Percentiles rank a stretch among this genome's conserved stretches.
These are phyloP conservation scores for Myriangium duriaei DNA, from an alignment of 2,329 filamentous ascomycete genomes.

Conservation along the genomic window DNA sequence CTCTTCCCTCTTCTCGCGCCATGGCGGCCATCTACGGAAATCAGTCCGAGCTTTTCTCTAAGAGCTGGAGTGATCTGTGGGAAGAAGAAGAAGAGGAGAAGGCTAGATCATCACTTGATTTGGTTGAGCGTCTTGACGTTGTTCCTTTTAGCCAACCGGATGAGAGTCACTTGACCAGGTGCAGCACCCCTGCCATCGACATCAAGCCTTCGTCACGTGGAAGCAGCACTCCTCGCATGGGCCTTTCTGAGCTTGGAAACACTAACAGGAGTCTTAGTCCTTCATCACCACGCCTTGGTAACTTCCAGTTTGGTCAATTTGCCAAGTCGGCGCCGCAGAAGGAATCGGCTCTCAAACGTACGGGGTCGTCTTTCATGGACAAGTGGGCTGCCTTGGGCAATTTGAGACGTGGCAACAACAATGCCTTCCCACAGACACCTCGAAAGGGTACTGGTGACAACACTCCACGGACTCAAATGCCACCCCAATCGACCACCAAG, in stretches of 20 bases:
- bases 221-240: conserved; percentile 37
- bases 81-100: conserved; percentile 79
- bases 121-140: conserved; percentile 27
- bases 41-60: conserved; percentile 68
- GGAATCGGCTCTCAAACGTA: conserved; percentile 56
- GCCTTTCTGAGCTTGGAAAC: conserved; percentile 42
- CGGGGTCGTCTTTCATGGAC: conserved; percentile 44
- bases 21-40: conserved; percentile 72
- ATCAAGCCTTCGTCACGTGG: conserved; percentile 37
- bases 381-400: conserved; percentile 87
- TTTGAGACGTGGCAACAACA: conserved; percentile 55
- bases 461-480: conserved; percentile 8
- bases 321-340: conserved; percentile 25
- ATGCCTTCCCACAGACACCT: conserved; percentile 18
- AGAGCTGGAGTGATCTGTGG: conserved; percentile 99
- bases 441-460: conserved; percentile 16
- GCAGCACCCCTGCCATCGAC: conserved; percentile 13
- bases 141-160: conserved; percentile 37
- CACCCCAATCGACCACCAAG: conserved; percentile 23
- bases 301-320: conserved; percentile 20
- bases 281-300: conserved; percentile 7
- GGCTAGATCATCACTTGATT: conserved; percentile 32
- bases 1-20: conserved; percentile 53
- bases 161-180: conserved; percentile 35
- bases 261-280: conserved; percentile 30